Conservation (phyloP, 768 basidiomycete genomes). For the Nidularia pulvinata region DNA sequence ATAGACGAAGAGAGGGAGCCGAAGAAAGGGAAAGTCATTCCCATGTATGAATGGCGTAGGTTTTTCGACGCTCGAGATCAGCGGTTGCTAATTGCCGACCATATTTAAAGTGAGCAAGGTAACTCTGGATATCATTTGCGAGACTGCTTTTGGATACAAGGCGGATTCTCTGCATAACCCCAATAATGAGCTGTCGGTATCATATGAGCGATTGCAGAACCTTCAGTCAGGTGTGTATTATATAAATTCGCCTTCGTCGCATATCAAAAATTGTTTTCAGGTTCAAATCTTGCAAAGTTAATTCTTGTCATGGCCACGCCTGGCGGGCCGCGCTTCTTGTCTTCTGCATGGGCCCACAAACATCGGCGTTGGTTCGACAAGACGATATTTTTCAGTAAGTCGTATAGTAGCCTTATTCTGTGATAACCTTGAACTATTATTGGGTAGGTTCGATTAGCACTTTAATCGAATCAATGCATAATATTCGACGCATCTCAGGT, state of each 20-base stretch:
- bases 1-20: conserved; percentile 10
- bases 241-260: background rate
- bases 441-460: conserved; percentile 13
- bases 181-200: conserved; percentile 32
- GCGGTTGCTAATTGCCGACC: conserved; percentile 17
- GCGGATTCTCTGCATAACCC: conserved; percentile 32
- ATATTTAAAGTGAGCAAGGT: conserved; percentile 29
- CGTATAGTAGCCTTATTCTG: conserved; percentile 16
- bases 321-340: conserved; percentile 16
- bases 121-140: conserved; percentile 40
- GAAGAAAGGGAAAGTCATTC: conserved; percentile 21
- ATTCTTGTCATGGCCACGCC: conserved; percentile 23
- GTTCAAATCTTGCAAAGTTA: conserved; percentile 24
- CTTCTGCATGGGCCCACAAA: conserved; percentile 22
- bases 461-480: conserved; percentile 36
- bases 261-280: conserved; percentile 8
- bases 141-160: conserved; percentile 35
- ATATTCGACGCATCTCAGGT: conserved; percentile 36
- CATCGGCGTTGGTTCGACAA: conserved; percentile 15
- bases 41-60: conserved; percentile 34
- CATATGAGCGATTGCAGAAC: conserved; percentile 27
- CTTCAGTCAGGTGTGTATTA: conserved; percentile 18
- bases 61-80: conserved; percentile 1
- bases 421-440: conserved; percentile 1
- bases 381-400: conserved; percentile 13